phyloP scores from a whole-genome alignment of 2,329 filamentous ascomycete species.

The Ciborinia camelliae region DNA sequence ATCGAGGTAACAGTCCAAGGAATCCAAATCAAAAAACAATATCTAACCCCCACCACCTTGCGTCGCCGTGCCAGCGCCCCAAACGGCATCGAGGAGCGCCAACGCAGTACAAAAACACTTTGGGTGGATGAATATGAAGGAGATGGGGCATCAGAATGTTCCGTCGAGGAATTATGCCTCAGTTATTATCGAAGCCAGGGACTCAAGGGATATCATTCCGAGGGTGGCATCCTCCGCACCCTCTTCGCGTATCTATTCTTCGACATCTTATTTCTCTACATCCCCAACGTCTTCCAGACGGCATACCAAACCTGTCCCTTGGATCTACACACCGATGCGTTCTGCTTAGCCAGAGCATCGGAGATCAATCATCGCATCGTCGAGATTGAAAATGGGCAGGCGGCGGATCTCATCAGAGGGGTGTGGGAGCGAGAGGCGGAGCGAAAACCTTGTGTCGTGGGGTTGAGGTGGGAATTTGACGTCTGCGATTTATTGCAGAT shows the following conservation, averaged over 20 bases:
- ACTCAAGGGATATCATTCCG: constrained; percentile 93
- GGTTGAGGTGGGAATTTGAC: constrained; percentile 86
- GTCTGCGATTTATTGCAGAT: constrained; percentile 77
- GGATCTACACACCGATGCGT: constrained; percentile 88
- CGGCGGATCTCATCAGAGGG: constrained; percentile 60
- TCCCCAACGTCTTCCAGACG: constrained; percentile 97
- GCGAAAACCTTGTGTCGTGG: constrained; percentile 79
- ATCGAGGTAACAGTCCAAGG: constrained; percentile 73
- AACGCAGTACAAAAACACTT: constrained; percentile 66
- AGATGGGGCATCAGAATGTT: constrained; percentile 65
- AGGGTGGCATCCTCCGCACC: constrained; percentile 89
- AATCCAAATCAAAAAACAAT: constrained; percentile 67
- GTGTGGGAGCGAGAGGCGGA: constrained; percentile 68
- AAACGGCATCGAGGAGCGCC: constrained; percentile 27
- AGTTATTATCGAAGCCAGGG: constrained; percentile 75
- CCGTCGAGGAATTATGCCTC: constrained; percentile 91
- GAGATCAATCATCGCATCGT: constrained; percentile 87
- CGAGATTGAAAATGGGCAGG: constrained; percentile 80
- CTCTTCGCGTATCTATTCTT: constrained; percentile 88
- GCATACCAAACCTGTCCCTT: constrained; percentile 90
- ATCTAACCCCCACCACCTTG: constrained; percentile 34
- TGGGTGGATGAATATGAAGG: constrained; percentile 79
- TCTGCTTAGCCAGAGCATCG: constrained; percentile 79
- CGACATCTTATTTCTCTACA: constrained; percentile 87
- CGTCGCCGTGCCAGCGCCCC: constrained; percentile 13